Conservation (phyloP, 169 alveolate species). For the Plasmodium adleri region DNA sequence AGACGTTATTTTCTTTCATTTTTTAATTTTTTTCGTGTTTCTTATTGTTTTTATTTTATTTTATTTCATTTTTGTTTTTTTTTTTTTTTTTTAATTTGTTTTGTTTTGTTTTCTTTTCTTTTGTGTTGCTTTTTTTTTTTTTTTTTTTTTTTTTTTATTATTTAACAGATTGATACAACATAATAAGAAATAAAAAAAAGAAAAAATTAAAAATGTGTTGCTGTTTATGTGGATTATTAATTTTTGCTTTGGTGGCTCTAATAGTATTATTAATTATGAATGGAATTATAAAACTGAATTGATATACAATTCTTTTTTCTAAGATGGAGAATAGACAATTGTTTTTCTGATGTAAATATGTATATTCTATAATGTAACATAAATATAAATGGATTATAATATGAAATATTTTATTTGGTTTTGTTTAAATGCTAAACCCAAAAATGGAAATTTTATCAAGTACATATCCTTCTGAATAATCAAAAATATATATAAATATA, state of each 20-base stretch:
- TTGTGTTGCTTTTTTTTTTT: too few species aligned
- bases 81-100: too few species aligned
- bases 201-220: constrained; percentile 54
- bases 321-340: constrained; percentile 1
- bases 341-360: neutral
- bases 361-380: neutral
- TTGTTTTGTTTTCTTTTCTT: too few species aligned
- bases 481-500: too few species aligned
- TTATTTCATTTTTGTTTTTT: too few species aligned
- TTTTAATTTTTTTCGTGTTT: too few species aligned
- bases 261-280: constrained; percentile 53
- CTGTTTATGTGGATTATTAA: constrained; percentile 60
- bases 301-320: neutral
- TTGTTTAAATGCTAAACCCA: neutral
- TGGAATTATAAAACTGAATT: constrained; percentile 60
- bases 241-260: constrained; percentile 43
- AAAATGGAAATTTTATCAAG: neutral
- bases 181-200: too few species aligned
- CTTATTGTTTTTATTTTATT: too few species aligned
- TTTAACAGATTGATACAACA: too few species aligned
- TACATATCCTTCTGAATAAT: too few species aligned
- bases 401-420: neutral
- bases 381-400: neutral
- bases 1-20: too few species aligned
- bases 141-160: too few species aligned